Percentiles rank a stretch among this genome's conserved stretches.
phyloP scores from a whole-genome alignment of 495 filamentous ascomycete species.

The Penicillium tannophilum region DNA sequence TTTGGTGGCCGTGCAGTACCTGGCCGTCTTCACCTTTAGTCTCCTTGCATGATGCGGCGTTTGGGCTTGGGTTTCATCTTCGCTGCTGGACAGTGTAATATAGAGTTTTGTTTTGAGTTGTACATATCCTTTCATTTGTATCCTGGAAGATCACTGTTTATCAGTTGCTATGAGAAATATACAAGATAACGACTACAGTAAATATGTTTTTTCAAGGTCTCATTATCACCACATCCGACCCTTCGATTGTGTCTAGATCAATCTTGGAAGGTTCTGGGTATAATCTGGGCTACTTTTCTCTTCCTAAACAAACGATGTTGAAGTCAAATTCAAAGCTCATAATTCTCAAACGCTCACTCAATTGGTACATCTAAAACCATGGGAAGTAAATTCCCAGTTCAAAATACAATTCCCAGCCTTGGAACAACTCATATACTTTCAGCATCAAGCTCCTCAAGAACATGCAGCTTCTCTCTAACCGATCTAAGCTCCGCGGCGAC shows the following conservation, averaged over 20 bases:
- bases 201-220: not conserved
- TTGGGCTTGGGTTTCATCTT: slow-evolving; percentile 10
- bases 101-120: not conserved
- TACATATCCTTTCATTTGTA: slow-evolving; percentile 5
- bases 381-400: no score
- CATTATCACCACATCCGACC: no score
- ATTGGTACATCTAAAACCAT: no score
- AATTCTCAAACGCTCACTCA: no score
- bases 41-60: slow-evolving; percentile 24
- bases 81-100: slow-evolving; percentile 4
- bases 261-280: no score
- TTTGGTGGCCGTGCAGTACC: slow-evolving; percentile 58
- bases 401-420: no score
- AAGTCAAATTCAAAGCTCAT: no score
- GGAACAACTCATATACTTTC: no score
- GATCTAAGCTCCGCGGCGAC: slow-evolving; percentile 18
- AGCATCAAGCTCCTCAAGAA: not conserved
- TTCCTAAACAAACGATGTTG: no score
- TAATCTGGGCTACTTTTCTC: no score
- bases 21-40: slow-evolving; percentile 38
- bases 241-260: no score
- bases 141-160: not conserved
- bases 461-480: not conserved
- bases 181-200: not conserved
- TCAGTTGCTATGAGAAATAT: not conserved